phyloP scores from a whole-genome alignment of 1,284 basidiomycete genomes.

The Irpex rosettiformis region DNA sequence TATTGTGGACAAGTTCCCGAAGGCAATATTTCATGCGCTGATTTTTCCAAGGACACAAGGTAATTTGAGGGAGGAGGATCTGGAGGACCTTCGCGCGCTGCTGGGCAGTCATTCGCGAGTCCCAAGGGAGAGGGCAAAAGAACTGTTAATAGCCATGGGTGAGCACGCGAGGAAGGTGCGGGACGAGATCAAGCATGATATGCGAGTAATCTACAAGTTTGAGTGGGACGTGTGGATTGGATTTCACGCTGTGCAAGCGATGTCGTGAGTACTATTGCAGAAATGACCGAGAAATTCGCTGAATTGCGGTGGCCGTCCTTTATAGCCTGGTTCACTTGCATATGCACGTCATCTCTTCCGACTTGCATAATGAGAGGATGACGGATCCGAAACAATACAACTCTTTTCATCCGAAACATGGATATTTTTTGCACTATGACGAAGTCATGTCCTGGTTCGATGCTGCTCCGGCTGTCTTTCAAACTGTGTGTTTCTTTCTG shows the following conservation, averaged over 20 bases:
- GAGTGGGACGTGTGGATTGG: constrained; percentile 80
- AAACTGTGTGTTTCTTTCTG: constrained; percentile 37
- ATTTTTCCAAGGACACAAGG: constrained; percentile 60
- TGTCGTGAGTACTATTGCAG: constrained; percentile 51
- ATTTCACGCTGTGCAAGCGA: constrained; percentile 83
- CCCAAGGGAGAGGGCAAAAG: constrained; percentile 40
- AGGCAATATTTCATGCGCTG: constrained; percentile 83
- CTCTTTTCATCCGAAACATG: constrained; percentile 84
- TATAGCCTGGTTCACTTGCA: constrained; percentile 82
- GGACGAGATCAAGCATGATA: constrained; percentile 74
- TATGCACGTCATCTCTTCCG: constrained; percentile 83
- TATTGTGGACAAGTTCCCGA: constrained; percentile 85
- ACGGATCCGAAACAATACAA: constrained; percentile 96
- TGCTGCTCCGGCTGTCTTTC: constrained; percentile 49
- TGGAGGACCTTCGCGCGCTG: constrained; percentile 60
- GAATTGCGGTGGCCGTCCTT: neutral
- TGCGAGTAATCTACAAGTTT: constrained; percentile 75
- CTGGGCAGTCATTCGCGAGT: constrained; percentile 31
- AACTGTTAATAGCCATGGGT: constrained; percentile 54
- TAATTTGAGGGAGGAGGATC: constrained; percentile 33
- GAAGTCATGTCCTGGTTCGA: constrained; percentile 79
- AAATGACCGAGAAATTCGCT: neutral
- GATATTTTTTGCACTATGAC: constrained; percentile 82
- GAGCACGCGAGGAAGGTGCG: constrained; percentile 53
- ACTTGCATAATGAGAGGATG: constrained; percentile 71